Conservation (phyloP, 75 land plant species). For the Picea glauca region DNA sequence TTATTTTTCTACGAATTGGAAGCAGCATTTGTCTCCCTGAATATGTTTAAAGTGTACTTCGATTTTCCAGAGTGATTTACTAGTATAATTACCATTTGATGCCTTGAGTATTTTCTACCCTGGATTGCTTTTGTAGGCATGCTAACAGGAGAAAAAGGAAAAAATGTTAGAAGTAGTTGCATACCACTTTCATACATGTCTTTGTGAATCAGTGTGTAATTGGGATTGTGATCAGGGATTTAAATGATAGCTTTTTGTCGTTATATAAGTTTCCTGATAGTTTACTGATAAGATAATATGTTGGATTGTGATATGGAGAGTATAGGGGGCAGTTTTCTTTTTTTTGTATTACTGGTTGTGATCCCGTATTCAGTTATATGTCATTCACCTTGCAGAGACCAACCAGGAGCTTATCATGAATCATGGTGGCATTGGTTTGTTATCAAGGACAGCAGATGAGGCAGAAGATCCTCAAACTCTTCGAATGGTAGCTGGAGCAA, state of each 20-base stretch:
- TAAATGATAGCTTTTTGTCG: too few relatives aligned
- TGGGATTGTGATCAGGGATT: too few relatives aligned
- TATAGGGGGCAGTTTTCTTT: neutral
- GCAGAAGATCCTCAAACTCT: constrained; percentile 94
- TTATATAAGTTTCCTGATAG: too few relatives aligned
- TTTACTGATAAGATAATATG: too few relatives aligned
- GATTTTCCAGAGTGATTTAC: neutral
- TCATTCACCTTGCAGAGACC: constrained; percentile 41
- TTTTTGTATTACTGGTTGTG: neutral
- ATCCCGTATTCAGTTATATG: neutral
- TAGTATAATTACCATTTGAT: neutral
- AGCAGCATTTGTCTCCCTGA: neutral
- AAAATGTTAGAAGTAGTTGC: neutral
- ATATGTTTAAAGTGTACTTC: neutral
- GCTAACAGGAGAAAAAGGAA: neutral
- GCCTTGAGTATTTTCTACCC: neutral
- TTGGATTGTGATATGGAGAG: too few relatives aligned
- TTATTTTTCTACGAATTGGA: neutral
- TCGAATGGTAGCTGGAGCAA: constrained; percentile 92
- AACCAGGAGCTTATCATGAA: constrained; percentile 88
- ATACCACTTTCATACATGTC: too few relatives aligned
- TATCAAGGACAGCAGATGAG: constrained; percentile 67
- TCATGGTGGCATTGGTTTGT: constrained; percentile 67
- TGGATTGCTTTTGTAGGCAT: neutral
- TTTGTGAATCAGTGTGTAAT: too few relatives aligned